A percentile compares a stretch with the other conserved stretches of the same genome.
These are phyloP conservation scores for Cadophora luteo-olivacea DNA, from an alignment of 2,329 filamentous ascomycete genomes.

Conservation along the genomic window DNA sequence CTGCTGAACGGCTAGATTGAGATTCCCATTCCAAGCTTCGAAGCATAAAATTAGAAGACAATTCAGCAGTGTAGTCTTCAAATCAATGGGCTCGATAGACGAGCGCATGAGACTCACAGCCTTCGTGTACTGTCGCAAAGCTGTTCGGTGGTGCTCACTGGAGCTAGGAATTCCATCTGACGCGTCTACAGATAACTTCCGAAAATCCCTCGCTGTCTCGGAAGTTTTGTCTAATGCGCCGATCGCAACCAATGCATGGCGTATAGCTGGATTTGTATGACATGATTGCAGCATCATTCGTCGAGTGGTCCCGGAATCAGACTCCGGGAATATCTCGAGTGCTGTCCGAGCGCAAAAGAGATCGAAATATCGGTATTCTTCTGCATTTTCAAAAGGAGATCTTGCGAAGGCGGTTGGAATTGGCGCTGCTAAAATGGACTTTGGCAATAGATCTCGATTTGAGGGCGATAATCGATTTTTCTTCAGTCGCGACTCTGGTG, in stretches of 20 bases:
- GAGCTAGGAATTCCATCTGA: slow-evolving; percentile 15
- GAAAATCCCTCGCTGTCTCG: slow-evolving; percentile 17
- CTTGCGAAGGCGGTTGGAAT: slow-evolving; percentile 2
- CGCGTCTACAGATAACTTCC: not conserved
- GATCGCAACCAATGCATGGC: slow-evolving; percentile 34
- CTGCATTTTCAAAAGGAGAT: slow-evolving; percentile 23
- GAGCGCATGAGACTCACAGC: slow-evolving; percentile 29
- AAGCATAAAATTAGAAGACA: slow-evolving; percentile 55
- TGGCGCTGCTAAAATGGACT: not conserved
- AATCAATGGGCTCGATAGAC: slow-evolving; percentile 14
- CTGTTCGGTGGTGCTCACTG: slow-evolving; percentile 28
- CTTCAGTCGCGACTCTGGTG: not conserved
- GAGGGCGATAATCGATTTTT: not conserved
- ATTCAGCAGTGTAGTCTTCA: slow-evolving; percentile 22
- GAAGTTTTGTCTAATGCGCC: slow-evolving; percentile 34
- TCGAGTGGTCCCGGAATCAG: slow-evolving; percentile 23
- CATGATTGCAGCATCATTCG: slow-evolving; percentile 32
- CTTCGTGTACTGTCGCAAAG: slow-evolving; percentile 29
- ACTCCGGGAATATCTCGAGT: slow-evolving; percentile 30
- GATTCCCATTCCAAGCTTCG: slow-evolving; percentile 59
- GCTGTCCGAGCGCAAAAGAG: slow-evolving; percentile 28
- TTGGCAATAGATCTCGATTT: slow-evolving; percentile 10
- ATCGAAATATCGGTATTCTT: slow-evolving; percentile 32
- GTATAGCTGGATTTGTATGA: slow-evolving; percentile 28
- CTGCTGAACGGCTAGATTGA: slow-evolving; percentile 30